Base-by-base conservation (phyloP, 805 yeast species). In the Isabelozyma gotoi region DNA sequence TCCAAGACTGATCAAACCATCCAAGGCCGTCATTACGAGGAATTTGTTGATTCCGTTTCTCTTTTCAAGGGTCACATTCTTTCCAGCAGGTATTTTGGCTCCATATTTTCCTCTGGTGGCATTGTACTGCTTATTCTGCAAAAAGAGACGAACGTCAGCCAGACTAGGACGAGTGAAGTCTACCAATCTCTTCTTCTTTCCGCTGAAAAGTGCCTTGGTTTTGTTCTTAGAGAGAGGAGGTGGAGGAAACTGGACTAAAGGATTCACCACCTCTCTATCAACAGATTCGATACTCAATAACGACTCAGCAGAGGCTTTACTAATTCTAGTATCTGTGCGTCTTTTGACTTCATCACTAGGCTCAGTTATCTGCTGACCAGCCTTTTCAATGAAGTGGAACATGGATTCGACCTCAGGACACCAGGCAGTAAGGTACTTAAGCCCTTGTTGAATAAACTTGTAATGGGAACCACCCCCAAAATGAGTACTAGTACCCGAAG, bases 391-490 rank as follows among this genome's bases (percentile, higher is more conserved):
- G 40, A 43, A 57, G 5, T 49, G 32, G 18, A 53, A 40, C 42
- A 63, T 35, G 4, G 39, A 19, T 3, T 50, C 51, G n/a, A 67
- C 48, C 39, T 68, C 72, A 5, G 71, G 68, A 43, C 62, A 54
- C 72, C 73, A 68, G 6, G 53, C 49, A 18, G 49, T 50, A 36
- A 70, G 50, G 36, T 64, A 66, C 19, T 50, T 40, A 37, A 71
- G 53, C 1, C 65, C 74, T 19, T 51, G 57, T 42, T 60, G 54
- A 29, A 59, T 48, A 44, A 65, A 68, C 20, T 42, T 45, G 44
- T 63, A 66, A 42, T 68, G 70, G 2, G 66, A 56, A 3, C 68
- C 67, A 37, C 42, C 39, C 11, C 42, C 41, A 7, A 48, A 27
- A 36, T 48, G 45, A 19, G 39, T 16, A 2, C 67, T 64, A 1